These are phyloP conservation scores for Pyrenochaeta sp. DNA, from an alignment of 2,329 filamentous ascomycete species.

Conservation along the genomic window DNA sequence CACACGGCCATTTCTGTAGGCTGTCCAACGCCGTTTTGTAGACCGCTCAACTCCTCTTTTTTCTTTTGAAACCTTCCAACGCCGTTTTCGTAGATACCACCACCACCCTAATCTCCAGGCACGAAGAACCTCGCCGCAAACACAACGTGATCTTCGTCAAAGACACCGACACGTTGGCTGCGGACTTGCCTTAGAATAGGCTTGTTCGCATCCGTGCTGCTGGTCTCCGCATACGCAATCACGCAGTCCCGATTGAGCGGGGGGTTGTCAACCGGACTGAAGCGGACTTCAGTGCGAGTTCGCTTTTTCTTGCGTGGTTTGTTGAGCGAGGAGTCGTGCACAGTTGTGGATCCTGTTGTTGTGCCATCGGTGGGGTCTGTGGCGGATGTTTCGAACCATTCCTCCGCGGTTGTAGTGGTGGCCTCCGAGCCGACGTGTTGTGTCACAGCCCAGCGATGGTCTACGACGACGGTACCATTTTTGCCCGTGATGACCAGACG, in stretches of 20 bases:
- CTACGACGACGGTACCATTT: constrained; percentile 20
- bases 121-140: constrained; percentile 54
- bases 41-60: too few relatives aligned
- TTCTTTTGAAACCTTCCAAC: background rate
- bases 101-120: constrained; percentile 7
- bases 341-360: too few relatives aligned
- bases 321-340: background rate
- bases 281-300: constrained; percentile 18
- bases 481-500: constrained; percentile 27
- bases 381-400: too few relatives aligned
- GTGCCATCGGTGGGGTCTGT: too few relatives aligned
- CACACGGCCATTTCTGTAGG: too few relatives aligned
- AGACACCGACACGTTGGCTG: constrained; percentile 49
- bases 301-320: constrained; percentile 24
- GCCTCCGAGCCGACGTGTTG: constrained; percentile 9
- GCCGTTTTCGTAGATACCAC: background rate
- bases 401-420: too few relatives aligned
- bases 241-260: constrained; percentile 43
- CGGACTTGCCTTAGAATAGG: constrained; percentile 48
- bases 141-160: constrained; percentile 51
- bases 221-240: constrained; percentile 42
- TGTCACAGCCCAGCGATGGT: constrained; percentile 23
- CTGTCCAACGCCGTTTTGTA: too few relatives aligned
- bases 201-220: constrained; percentile 18
- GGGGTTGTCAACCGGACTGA: constrained; percentile 38